Base-by-base conservation (phyloP, 257 asterid species). In the Thymus mandschuricus region DNA sequence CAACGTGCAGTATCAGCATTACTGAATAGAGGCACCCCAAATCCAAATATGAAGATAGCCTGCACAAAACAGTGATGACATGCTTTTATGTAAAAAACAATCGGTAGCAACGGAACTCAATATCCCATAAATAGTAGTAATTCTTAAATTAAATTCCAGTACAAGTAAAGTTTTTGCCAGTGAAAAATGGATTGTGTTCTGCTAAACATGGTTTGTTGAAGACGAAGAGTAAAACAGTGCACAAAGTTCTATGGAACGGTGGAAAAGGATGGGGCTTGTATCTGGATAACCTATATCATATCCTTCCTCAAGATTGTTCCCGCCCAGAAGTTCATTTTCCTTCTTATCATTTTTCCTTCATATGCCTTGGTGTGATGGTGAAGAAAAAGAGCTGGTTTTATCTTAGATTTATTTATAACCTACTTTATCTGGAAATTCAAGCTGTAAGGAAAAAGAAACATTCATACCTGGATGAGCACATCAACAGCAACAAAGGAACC, bases 401-500 rank as follows among this genome's bases (percentile, higher is more conserved):
- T 6, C 54, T 49, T 60, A 29, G 63, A 49, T 43, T 29, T 43
- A 77, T 5, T 21, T 21, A 21, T 21, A 21, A 21, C 21, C 21
- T 21, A 21, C 21, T 21, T 21, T 21, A 21, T 21, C 21, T 21
- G 21, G 21, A 64, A 33, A 45, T 58, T 69, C 63, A 48, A 49
- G 21, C 12, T 7, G 52, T 51, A n/a, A 46, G 43, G 43, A 48
- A 68, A 8, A 15, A 15, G 57, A 60, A 60, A 61, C 33, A 55
- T 57, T 4, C 41, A 76, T 83, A 94, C 99, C 99, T 91, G 95
- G 75, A 94, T 70, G 72, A 94, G 83, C 72, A 88, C 60, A 80
- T 94, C 96, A 6, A 69, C 86, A 8, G 87, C 95, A 60, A 91
- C 97, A 72, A 91, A 62, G 66, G 88, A 77, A 57, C 96, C 99